Conservation (phyloP, 2,329 filamentous ascomycete species). For the Chalaropsis thielavioides region DNA sequence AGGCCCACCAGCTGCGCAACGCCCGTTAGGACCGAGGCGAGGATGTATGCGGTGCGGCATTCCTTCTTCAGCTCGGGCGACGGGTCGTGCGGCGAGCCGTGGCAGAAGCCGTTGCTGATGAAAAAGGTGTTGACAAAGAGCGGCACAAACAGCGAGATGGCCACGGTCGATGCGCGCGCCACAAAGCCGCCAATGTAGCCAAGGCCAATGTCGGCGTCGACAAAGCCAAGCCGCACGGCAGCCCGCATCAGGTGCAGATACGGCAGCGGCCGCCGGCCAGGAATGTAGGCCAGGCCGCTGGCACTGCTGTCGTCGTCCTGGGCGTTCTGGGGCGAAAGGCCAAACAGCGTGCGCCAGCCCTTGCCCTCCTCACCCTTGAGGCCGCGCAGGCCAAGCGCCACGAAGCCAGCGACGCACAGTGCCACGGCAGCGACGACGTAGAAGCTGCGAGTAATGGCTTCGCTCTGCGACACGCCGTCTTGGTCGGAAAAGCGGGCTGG, state of each 20-base stretch:
- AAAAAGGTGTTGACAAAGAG: conserved; percentile 88
- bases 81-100: conserved; percentile 46
- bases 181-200: conserved; percentile 93
- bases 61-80: conserved; percentile 66
- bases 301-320: not conserved
- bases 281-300: not conserved
- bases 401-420: conserved; percentile 55
- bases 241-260: conserved; percentile 47
- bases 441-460: conserved; percentile 71
- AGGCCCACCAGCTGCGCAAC: conserved; percentile 78
- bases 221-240: conserved; percentile 55
- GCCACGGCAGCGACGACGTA: conserved; percentile 69
- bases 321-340: conserved; percentile 21
- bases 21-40: conserved; percentile 76
- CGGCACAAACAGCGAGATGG: conserved; percentile 87
- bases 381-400: conserved; percentile 60
- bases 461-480: conserved; percentile 53
- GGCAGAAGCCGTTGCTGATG: conserved; percentile 65
- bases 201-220: conserved; percentile 63
- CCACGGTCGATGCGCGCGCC: conserved; percentile 83
- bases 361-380: conserved; percentile 64
- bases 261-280: conserved; percentile 27
- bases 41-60: conserved; percentile 73
- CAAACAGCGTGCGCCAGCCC: conserved; percentile 47
- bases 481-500: conserved; percentile 63